Evolutionary conservation across 2,329 filamentous ascomycete species (phyloP), one percentile per base, ranked within the genome.

Genomic region (Alternaria triticimaculans): DNA sequence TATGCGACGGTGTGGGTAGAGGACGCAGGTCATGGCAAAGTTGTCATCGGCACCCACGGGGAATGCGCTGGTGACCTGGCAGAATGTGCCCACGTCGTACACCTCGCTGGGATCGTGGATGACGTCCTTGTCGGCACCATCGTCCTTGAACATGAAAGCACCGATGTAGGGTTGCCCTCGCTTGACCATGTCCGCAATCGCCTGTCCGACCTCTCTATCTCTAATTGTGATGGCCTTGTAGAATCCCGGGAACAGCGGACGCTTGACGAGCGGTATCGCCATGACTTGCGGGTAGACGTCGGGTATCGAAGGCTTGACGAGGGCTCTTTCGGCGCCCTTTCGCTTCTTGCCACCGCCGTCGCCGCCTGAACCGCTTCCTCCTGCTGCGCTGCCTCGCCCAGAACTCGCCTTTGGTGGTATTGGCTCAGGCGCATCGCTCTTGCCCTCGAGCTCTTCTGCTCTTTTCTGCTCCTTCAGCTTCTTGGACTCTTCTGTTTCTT

Each of bases 161-260:
- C 96, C 96, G 44, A 99, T 93, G 75, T 99, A 99, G 23, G 95
- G 96, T 80, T 99, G 96, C 1, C 96, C 96, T 56, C 95, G 88
- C 85, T 97, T 97, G 79, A 98, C 93, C 87, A 97, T 96, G 78
- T 99, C 96, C 62, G 94, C 92, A 70, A 99, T 97, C 21, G 96
- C 96, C 43, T 90, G 89, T 14, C 94, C 92, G 37, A 99, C 96
- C 72, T 96, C 92, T 18, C 92, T 92, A 76, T 99, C 94, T 77
- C 93, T 91, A 71, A 99, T 97, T 4, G 95, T 99, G 71, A 99
- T 96, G 10, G 96, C 95, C 82, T 99, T 99, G 84, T 99, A 99
- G 82, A 98, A 99, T 2, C 96, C 96, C 1, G 96, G 96, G 81
- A 98, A 99, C 12, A 99, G 84, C 11, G 96, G 96, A 57, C 96